A percentile compares a stretch with the other conserved stretches of the same genome.
Evolutionary conservation across 78 protist genomes (phyloP).

Genomic region (Dictyostelium capitatum): DNA sequence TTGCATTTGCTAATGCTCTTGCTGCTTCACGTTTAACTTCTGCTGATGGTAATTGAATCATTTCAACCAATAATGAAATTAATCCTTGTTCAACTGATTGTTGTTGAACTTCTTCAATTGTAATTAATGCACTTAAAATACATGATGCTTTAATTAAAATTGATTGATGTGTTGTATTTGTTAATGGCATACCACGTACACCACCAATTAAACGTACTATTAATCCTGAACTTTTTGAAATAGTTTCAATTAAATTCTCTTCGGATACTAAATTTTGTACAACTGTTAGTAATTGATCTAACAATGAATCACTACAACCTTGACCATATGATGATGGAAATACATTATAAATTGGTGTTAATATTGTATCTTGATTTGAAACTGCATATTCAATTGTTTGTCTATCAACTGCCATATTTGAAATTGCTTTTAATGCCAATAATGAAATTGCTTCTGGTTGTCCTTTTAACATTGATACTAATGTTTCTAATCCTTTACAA

Average conservation of each 20-base stretch:
- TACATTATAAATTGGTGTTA: slow-evolving; percentile 20
- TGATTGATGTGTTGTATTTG: slow-evolving; percentile 59
- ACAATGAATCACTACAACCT: slow-evolving; percentile 1
- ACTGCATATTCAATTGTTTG: slow-evolving; percentile 76
- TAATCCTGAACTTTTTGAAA: slow-evolving; percentile 24
- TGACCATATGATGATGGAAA: slow-evolving; percentile 23
- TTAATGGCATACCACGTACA: slow-evolving; percentile 64
- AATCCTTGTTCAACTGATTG: slow-evolving; percentile 45
- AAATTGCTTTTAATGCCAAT: slow-evolving; percentile 45
- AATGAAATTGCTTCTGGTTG: slow-evolving; percentile 41
- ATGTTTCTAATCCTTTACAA: slow-evolving; percentile 59
- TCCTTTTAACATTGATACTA: slow-evolving; percentile 19
- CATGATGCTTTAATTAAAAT: slow-evolving; percentile 48
- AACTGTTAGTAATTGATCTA: slow-evolving; percentile 56
- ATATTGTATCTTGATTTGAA: background rate
- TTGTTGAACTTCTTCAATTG: slow-evolving; percentile 75
- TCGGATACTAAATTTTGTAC: slow-evolving; percentile 71
- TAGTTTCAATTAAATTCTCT: slow-evolving; percentile 55
- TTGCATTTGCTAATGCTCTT: slow-evolving; percentile 65
- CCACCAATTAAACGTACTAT: slow-evolving; percentile 13
- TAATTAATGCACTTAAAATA: slow-evolving; percentile 57
- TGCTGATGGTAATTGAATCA: slow-evolving; percentile 4
- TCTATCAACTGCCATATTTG: slow-evolving; percentile 79
- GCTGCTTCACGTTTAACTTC: slow-evolving; percentile 70
- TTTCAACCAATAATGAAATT: slow-evolving; percentile 39